phyloP scores from a whole-genome alignment of 1,139 yeast species.

The Kodamaea derodonti region DNA sequence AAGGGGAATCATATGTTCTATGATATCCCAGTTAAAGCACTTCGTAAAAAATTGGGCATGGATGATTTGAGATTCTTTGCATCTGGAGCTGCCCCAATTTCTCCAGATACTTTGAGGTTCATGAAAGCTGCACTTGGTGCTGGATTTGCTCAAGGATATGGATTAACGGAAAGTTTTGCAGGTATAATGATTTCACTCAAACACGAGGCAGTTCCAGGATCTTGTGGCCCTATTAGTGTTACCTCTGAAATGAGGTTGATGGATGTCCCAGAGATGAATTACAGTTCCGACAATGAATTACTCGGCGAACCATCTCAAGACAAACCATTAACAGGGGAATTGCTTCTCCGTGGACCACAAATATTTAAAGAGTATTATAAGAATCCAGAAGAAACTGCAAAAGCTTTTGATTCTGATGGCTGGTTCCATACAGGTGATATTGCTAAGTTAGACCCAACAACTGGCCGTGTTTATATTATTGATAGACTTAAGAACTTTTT shows the following conservation, averaged over 20 bases:
- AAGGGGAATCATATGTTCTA: conserved; percentile 28
- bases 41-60: conserved; percentile 36
- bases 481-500: conserved; percentile 81
- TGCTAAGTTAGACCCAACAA: conserved; percentile 46
- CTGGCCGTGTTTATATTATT: conserved; percentile 50
- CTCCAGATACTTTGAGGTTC: conserved; percentile 38
- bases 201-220: conserved; percentile 36
- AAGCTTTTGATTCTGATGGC: conserved; percentile 21
- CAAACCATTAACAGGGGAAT: conserved; percentile 37
- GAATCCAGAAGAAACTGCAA: conserved; percentile 36
- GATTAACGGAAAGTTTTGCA: conserved; percentile 45
- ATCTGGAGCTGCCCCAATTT: conserved; percentile 44
- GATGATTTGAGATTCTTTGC: conserved; percentile 23
- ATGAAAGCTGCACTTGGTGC: conserved; percentile 35
- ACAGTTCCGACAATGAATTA: conserved; percentile 25
- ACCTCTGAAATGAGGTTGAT: conserved; percentile 34
- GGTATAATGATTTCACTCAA: conserved; percentile 31
- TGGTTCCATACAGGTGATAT: conserved; percentile 81
- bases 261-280: conserved; percentile 39
- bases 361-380: conserved; percentile 35
- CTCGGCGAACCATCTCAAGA: conserved; percentile 37
- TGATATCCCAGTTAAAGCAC: conserved; percentile 24
- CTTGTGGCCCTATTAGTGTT: conserved; percentile 35
- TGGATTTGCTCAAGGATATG: conserved; percentile 43
- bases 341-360: conserved; percentile 38